Conservation (phyloP, 2,329 filamentous ascomycete genomes). For the Aspergillus glaucus region DNA sequence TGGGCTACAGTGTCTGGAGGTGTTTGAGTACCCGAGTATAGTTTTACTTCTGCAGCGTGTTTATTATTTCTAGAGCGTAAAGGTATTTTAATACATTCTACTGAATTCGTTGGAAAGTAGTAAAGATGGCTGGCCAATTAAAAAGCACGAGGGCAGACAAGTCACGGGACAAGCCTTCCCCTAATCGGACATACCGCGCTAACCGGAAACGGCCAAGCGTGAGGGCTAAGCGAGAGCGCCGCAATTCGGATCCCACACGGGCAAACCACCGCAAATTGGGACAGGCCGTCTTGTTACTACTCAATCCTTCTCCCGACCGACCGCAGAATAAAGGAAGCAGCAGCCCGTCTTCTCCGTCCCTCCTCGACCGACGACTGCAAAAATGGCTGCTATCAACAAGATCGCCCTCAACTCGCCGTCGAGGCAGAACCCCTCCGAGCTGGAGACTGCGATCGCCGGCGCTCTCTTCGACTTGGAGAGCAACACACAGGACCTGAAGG, state of each 20-base stretch:
- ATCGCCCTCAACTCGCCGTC: constrained; percentile 96
- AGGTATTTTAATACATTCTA: not conserved
- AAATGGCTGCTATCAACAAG: constrained; percentile 86
- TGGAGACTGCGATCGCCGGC: constrained; percentile 93
- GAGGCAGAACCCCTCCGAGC: constrained; percentile 91
- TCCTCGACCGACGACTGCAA: constrained; percentile 41
- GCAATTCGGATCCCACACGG: constrained; percentile 23
- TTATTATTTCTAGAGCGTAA: constrained; percentile 1
- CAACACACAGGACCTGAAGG: constrained; percentile 98
- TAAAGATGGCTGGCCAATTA: not conserved
- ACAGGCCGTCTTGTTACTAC: too few relatives aligned
- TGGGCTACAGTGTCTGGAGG: not conserved
- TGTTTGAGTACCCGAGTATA: not conserved
- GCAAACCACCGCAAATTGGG: constrained; percentile 10
- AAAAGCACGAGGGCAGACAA: constrained; percentile 11
- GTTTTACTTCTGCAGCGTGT: constrained; percentile 1
- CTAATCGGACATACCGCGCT: constrained; percentile 14
- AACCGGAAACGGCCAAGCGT: constrained; percentile 16
- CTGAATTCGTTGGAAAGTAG: not conserved
- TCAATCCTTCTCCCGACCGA: constrained; percentile 15
- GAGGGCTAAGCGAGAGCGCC: constrained; percentile 28
- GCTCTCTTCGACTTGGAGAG: constrained; percentile 98
- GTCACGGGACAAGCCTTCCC: constrained; percentile 25
- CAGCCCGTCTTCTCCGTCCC: constrained; percentile 27
- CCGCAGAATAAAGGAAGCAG: constrained; percentile 27